Percentiles rank a stretch among this genome's conserved stretches.
phyloP scores from a whole-genome alignment of 495 filamentous ascomycete genomes.

The Penicillium crystallinum region DNA sequence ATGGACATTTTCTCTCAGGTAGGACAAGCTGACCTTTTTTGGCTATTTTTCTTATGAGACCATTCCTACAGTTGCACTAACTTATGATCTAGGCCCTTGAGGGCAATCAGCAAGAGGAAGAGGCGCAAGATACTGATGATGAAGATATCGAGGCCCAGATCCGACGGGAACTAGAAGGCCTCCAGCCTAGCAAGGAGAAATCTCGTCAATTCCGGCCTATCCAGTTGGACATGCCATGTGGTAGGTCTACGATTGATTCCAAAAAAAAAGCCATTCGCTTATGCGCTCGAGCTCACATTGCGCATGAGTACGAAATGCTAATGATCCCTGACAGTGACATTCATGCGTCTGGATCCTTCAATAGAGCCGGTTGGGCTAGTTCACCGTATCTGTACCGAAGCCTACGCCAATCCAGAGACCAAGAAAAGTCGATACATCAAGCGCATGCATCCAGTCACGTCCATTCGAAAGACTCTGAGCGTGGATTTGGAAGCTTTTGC shows the following conservation, averaged over 20 bases:
- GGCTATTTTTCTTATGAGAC: neutral
- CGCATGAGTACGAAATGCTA: neutral
- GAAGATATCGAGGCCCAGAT: constrained; percentile 83
- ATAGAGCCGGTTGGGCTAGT: constrained; percentile 80
- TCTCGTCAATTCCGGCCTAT: constrained; percentile 54
- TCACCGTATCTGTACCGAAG: constrained; percentile 65
- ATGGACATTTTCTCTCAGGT: constrained; percentile 72
- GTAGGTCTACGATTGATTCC: constrained; percentile 47
- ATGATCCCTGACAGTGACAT: constrained; percentile 33
- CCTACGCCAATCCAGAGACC: constrained; percentile 42
- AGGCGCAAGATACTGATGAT: constrained; percentile 36
- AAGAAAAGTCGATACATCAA: constrained; percentile 72
- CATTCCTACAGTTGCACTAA: constrained; percentile 2
- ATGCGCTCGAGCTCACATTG: constrained; percentile 40
- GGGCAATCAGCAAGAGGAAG: constrained; percentile 26
- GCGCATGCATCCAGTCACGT: constrained; percentile 74
- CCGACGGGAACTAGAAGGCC: constrained; percentile 63
- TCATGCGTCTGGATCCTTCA: constrained; percentile 49
- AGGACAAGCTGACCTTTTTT: constrained; percentile 3
- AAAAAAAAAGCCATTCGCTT: constrained; percentile 4
- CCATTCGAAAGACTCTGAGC: constrained; percentile 72
- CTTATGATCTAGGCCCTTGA: constrained; percentile 18
- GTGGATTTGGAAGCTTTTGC: constrained; percentile 70
- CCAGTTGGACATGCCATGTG: constrained; percentile 71
- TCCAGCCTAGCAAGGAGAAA: constrained; percentile 50